Evolutionary conservation across 805 yeast species (phyloP).

Genomic region (Candida xiaguanensis): DNA sequence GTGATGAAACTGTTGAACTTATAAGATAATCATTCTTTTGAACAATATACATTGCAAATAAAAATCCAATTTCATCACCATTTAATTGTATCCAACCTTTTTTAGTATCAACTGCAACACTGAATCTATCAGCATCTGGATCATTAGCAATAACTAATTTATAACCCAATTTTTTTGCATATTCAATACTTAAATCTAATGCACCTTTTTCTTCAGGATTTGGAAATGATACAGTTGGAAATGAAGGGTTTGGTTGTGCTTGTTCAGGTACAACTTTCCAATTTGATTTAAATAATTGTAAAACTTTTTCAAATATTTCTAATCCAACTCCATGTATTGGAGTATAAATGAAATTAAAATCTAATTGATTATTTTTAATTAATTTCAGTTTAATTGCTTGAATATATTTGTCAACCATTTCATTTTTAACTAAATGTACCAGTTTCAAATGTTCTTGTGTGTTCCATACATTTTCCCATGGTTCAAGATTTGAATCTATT

Average conservation of each 20-base stretch:
- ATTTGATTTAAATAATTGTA: constrained; percentile 30
- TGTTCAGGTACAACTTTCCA: constrained; percentile 54
- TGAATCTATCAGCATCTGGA: constrained; percentile 95
- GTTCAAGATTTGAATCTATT: constrained; percentile 59
- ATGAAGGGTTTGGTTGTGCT: constrained; percentile 73
- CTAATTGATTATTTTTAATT: constrained; percentile 20
- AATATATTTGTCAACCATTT: constrained; percentile 42
- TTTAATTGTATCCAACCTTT: constrained; percentile 73
- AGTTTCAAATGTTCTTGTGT: constrained; percentile 30
- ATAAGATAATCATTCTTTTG: constrained; percentile 52
- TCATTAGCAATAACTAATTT: constrained; percentile 80
- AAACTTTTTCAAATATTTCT: constrained; percentile 48
- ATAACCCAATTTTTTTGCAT: constrained; percentile 51
- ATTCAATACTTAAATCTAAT: constrained; percentile 59
- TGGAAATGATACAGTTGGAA: constrained; percentile 84
- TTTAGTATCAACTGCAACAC: constrained; percentile 59
- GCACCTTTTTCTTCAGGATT: constrained; percentile 97
- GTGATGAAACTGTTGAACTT: constrained; percentile 92
- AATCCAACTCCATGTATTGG: constrained; percentile 96
- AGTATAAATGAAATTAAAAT: constrained; percentile 68
- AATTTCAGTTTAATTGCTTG: constrained; percentile 23
- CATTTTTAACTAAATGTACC: constrained; percentile 37
- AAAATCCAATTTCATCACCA: constrained; percentile 86
- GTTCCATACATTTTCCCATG: constrained; percentile 55
- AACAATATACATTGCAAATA: constrained; percentile 69